Evolutionary conservation across 1,139 yeast genomes (phyloP).

Genomic region (Taphrina confusa): DNA sequence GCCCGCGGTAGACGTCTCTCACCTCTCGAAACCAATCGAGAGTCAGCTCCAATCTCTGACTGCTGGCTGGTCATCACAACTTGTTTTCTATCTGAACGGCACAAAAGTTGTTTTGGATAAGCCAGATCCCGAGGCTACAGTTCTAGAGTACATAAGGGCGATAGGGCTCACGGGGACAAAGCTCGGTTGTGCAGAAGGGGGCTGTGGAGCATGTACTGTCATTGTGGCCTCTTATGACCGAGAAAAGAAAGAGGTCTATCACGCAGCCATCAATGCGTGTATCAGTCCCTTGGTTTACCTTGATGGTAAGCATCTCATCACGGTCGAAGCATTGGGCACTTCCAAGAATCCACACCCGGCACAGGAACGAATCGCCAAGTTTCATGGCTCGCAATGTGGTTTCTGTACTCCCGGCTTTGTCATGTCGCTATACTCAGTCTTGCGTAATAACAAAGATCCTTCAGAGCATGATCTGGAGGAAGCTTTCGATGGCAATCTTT

Average conservation of each 20-base stretch:
- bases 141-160: constrained; percentile 50
- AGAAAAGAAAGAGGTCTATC: constrained; percentile 44
- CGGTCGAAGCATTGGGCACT: constrained; percentile 53
- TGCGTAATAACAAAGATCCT: constrained; percentile 48
- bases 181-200: constrained; percentile 54
- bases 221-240: constrained; percentile 48
- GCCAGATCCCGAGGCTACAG: constrained; percentile 51
- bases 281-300: constrained; percentile 51
- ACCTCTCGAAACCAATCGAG: constrained; percentile 8
- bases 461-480: constrained; percentile 50
- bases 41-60: constrained; percentile 3
- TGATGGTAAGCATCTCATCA: constrained; percentile 52
- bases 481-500: constrained; percentile 53
- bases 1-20: not conserved
- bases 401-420: constrained; percentile 56
- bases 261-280: constrained; percentile 52
- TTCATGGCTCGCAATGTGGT: constrained; percentile 56
- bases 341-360: constrained; percentile 51
- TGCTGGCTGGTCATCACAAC: constrained; percentile 35
- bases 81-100: constrained; percentile 51
- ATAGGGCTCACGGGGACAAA: constrained; percentile 51
- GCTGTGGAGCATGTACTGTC: constrained; percentile 55
- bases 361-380: constrained; percentile 53
- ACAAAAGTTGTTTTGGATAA: constrained; percentile 45
- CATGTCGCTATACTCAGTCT: constrained; percentile 51